A percentile compares a stretch with the other conserved stretches of the same genome.
Conservation (phyloP, 768 basidiomycete genomes). For the Austroboletus eburneus region DNA sequence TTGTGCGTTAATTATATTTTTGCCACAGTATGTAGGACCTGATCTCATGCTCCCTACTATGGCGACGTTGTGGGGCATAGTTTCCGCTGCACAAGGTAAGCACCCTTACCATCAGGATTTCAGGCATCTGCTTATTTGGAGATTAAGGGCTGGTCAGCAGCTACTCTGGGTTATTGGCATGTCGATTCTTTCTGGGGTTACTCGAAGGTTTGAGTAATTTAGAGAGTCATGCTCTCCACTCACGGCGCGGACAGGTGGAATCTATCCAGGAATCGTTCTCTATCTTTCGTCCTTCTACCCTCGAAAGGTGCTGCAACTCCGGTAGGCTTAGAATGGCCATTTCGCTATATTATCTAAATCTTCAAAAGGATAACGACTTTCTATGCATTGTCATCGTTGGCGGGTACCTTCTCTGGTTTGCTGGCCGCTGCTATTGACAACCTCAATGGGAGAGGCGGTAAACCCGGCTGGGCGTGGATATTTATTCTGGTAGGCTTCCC, state of each 20-base stretch:
- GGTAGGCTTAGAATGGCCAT: constrained; percentile 2
- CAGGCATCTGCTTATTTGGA: neutral
- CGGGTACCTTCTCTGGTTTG: constrained; percentile 58
- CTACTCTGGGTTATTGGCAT: constrained; percentile 51
- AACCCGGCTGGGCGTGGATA: constrained; percentile 59
- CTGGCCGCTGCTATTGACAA: constrained; percentile 53
- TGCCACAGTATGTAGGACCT: constrained; percentile 40
- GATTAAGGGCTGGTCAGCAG: constrained; percentile 40
- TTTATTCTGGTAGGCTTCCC: too few species aligned
- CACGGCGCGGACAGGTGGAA: constrained; percentile 39
- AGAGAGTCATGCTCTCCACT: neutral
- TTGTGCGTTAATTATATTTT: constrained; percentile 34
- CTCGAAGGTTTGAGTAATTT: constrained; percentile 45
- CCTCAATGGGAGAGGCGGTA: constrained; percentile 48
- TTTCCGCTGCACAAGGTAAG: constrained; percentile 55
- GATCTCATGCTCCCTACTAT: constrained; percentile 58
- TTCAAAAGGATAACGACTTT: constrained; percentile 34
- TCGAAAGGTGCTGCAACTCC: constrained; percentile 24
- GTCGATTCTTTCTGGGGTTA: constrained; percentile 48
- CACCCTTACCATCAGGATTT: neutral
- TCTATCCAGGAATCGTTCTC: constrained; percentile 54
- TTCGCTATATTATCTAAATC: constrained; percentile 1
- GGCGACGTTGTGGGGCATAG: constrained; percentile 61
- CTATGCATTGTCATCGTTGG: constrained; percentile 43
- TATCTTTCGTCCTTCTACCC: constrained; percentile 51